Evolutionary conservation across 2,329 filamentous ascomycete species (phyloP).

Genomic region (Cercospora sojina): DNA sequence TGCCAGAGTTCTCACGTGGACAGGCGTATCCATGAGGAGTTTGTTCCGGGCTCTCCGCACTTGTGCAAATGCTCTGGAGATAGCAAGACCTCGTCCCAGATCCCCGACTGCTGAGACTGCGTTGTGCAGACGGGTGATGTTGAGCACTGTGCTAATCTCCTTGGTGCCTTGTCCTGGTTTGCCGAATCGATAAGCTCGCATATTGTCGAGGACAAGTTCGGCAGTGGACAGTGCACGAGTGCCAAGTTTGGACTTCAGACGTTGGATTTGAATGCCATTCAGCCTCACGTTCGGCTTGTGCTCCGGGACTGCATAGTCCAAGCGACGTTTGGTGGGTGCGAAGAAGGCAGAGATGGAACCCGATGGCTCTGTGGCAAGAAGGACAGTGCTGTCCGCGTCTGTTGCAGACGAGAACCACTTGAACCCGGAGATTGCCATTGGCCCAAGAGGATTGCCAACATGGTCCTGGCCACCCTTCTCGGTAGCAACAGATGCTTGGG

Average conservation of each 20-base stretch:
- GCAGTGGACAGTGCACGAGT: slow-evolving; percentile 70
- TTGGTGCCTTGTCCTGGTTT: slow-evolving; percentile 64
- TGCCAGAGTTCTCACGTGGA: slow-evolving; percentile 61
- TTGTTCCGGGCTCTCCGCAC: slow-evolving; percentile 55
- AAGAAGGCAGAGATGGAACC: slow-evolving; percentile 60
- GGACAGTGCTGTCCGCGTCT: slow-evolving; percentile 62
- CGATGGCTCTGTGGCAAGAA: slow-evolving; percentile 52
- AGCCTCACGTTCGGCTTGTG: slow-evolving; percentile 40
- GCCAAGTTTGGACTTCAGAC: slow-evolving; percentile 71
- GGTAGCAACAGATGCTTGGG: neutral
- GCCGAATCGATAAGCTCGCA: slow-evolving; percentile 59
- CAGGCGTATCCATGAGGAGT: slow-evolving; percentile 52
- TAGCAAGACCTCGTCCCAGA: slow-evolving; percentile 56
- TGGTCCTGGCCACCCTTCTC: slow-evolving; percentile 1
- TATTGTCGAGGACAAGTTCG: slow-evolving; percentile 59
- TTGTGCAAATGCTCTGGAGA: slow-evolving; percentile 58
- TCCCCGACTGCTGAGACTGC: slow-evolving; percentile 55
- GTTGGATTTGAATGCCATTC: slow-evolving; percentile 67
- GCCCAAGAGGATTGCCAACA: slow-evolving; percentile 26
- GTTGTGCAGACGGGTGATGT: slow-evolving; percentile 63
- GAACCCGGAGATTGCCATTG: slow-evolving; percentile 63
- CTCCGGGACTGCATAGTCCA: slow-evolving; percentile 53
- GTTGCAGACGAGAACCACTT: slow-evolving; percentile 72
- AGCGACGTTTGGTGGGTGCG: slow-evolving; percentile 57
- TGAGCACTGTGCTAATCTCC: slow-evolving; percentile 67